Evolutionary conservation across 176 grass and related monocot species (phyloP).

Genomic region (Raddia distichophylla): DNA sequence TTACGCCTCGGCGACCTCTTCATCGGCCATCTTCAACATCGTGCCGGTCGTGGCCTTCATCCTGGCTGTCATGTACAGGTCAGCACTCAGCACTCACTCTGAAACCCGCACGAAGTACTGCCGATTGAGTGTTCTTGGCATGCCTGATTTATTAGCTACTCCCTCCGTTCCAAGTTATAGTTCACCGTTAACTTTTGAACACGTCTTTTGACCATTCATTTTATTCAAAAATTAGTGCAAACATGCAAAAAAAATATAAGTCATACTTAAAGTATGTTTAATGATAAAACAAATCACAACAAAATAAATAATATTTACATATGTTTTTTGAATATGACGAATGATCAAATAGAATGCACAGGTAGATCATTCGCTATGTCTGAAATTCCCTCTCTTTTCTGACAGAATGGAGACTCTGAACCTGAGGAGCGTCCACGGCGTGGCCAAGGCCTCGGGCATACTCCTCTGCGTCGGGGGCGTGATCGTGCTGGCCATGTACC

Average conservation of each 20-base stretch:
- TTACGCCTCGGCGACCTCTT: slow-evolving; percentile 63
- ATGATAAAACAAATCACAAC: no score
- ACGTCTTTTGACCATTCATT: no score
- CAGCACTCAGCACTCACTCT: neutral
- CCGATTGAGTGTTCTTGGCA: neutral
- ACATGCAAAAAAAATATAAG: no score
- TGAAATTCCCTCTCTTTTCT: neutral
- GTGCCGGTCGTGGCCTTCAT: slow-evolving; percentile 77
- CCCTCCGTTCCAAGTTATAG: no score
- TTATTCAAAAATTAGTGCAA: no score
- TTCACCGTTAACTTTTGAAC: no score
- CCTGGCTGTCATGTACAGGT: slow-evolving; percentile 76
- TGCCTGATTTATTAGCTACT: no score
- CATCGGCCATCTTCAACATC: slow-evolving; percentile 78
- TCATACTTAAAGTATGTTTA: no score
- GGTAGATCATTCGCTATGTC: neutral
- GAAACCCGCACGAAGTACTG: neutral
- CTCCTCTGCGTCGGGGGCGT: slow-evolving; percentile 67
- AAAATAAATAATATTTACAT: no score
- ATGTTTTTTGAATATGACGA: no score
- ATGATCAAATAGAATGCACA: no score
- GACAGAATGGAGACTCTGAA: slow-evolving; percentile 76
- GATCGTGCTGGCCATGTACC: slow-evolving; percentile 65
- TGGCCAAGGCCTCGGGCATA: slow-evolving; percentile 53
- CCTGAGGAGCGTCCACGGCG: slow-evolving; percentile 51